These are phyloP conservation scores for Colletotrichum agaves DNA, from an alignment of 2,329 filamentous ascomycete genomes.

Conservation along the genomic window DNA sequence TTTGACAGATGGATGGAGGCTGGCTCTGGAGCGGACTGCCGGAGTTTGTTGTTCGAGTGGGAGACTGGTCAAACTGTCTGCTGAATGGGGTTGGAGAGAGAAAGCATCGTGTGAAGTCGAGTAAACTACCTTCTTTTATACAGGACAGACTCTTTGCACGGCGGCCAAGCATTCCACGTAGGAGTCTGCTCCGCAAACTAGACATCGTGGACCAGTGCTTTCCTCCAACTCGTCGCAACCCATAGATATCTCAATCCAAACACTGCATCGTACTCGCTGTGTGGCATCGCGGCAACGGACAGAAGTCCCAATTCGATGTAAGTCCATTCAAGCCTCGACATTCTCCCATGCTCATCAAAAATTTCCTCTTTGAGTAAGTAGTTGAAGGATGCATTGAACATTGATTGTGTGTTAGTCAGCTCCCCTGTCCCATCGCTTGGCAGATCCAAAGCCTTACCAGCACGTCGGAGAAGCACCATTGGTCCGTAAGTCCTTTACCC, in stretches of 20 bases:
- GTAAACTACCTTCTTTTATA: constrained; percentile 16
- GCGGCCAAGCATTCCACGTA: not conserved
- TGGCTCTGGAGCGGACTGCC: not conserved
- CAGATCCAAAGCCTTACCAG: not conserved
- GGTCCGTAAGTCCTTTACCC: constrained; percentile 4
- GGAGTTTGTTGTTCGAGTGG: constrained; percentile 3
- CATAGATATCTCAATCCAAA: not conserved
- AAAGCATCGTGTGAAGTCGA: not conserved
- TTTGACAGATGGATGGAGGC: not conserved
- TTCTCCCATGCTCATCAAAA: not conserved
- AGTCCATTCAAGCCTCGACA: not conserved
- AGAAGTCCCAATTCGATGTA: not conserved
- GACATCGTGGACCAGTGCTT: not conserved
- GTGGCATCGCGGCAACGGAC: not conserved
- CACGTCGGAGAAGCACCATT: not conserved
- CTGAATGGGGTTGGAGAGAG: constrained; percentile 27
- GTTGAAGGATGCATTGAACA: constrained; percentile 5
- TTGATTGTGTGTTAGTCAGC: constrained; percentile 23
- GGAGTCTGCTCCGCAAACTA: constrained; percentile 2
- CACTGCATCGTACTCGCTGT: not conserved
- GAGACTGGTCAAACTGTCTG: constrained; percentile 27
- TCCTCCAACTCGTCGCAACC: not conserved
- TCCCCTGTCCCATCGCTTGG: constrained; percentile 4
- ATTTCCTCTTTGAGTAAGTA: constrained; percentile 3
- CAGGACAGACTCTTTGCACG: not conserved